Percentiles rank a stretch among this genome's conserved stretches.
Evolutionary conservation across 2,329 filamentous ascomycete genomes (phyloP).

Genomic region (Microdochium nivale): DNA sequence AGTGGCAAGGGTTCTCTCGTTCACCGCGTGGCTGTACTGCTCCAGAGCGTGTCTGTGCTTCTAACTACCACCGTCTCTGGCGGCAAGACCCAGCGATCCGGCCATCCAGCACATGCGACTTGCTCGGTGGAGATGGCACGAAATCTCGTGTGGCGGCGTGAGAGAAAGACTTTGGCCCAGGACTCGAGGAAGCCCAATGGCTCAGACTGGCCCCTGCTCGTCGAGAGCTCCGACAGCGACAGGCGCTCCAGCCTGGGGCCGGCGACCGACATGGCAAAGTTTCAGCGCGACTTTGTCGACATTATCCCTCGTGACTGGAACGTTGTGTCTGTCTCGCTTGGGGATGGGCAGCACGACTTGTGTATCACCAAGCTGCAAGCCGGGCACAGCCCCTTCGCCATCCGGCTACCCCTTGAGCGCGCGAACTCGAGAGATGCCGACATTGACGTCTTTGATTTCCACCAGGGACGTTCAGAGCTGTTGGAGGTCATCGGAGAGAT

Average conservation of each 20-base stretch:
- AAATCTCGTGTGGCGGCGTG: slow-evolving; percentile 58
- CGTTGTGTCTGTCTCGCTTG: slow-evolving; percentile 76
- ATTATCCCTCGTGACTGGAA: slow-evolving; percentile 79
- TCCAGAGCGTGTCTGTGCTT: slow-evolving; percentile 58
- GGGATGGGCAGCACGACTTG: slow-evolving; percentile 73
- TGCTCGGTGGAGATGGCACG: slow-evolving; percentile 62
- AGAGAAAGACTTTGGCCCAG: slow-evolving; percentile 44
- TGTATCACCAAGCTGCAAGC: slow-evolving; percentile 80
- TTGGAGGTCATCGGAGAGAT: slow-evolving; percentile 73
- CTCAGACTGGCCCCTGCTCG: slow-evolving; percentile 25
- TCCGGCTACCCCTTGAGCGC: slow-evolving; percentile 77
- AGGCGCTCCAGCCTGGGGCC: slow-evolving; percentile 36
- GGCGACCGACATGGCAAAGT: slow-evolving; percentile 47
- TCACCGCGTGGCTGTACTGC: slow-evolving; percentile 52
- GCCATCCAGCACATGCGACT: slow-evolving; percentile 49
- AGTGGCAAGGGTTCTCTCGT: slow-evolving; percentile 50
- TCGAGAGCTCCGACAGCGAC: slow-evolving; percentile 18
- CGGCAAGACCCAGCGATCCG: slow-evolving; percentile 33
- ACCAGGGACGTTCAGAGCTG: slow-evolving; percentile 70
- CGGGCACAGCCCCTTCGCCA: slow-evolving; percentile 70
- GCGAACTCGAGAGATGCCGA: slow-evolving; percentile 75
- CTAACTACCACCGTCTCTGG: slow-evolving; percentile 51
- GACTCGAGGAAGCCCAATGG: slow-evolving; percentile 25
- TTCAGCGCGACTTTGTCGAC: slow-evolving; percentile 76
- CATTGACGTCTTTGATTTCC: slow-evolving; percentile 71